These are phyloP conservation scores for Eragrostis tef DNA, from an alignment of 202 grass and related monocot species.

Conservation along the genomic window DNA sequence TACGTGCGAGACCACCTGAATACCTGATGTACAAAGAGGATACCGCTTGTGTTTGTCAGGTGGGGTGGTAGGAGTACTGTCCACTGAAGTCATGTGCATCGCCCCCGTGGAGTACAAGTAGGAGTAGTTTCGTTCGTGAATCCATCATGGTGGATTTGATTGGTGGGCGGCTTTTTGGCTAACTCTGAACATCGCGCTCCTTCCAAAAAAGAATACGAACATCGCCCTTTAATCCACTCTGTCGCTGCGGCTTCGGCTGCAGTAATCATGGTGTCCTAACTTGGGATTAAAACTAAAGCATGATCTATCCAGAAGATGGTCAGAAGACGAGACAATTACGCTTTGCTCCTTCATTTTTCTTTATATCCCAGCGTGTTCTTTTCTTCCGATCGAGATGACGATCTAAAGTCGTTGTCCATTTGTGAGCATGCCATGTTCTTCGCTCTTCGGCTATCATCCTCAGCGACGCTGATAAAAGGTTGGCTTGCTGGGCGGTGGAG, in stretches of 20 bases:
- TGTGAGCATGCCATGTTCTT: constrained; percentile 31
- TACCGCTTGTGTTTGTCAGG: not conserved
- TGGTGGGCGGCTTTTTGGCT: too few relatives aligned
- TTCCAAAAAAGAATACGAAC: too few relatives aligned
- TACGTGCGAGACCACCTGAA: not conserved
- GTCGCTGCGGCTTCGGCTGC: too few relatives aligned
- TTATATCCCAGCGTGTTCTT: not conserved
- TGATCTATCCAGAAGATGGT: not conserved
- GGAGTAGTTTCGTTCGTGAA: too few relatives aligned
- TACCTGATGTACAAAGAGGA: not conserved
- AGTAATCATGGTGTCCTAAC: constrained; percentile 1
- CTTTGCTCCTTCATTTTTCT: not conserved
- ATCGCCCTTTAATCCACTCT: too few relatives aligned
- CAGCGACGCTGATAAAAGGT: not conserved
- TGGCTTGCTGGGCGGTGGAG: constrained; percentile 40
- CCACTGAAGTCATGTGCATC: not conserved
- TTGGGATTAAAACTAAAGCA: constrained; percentile 45
- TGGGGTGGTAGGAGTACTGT: too few relatives aligned
- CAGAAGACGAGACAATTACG: too few relatives aligned
- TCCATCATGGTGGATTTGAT: too few relatives aligned
- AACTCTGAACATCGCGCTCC: too few relatives aligned
- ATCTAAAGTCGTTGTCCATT: not conserved
- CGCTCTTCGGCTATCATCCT: constrained; percentile 22
- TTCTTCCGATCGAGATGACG: not conserved
- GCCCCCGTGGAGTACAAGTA: too few relatives aligned